Conservation (phyloP, 192 early-diverging fungal genomes). For the Diversispora epigaea region DNA sequence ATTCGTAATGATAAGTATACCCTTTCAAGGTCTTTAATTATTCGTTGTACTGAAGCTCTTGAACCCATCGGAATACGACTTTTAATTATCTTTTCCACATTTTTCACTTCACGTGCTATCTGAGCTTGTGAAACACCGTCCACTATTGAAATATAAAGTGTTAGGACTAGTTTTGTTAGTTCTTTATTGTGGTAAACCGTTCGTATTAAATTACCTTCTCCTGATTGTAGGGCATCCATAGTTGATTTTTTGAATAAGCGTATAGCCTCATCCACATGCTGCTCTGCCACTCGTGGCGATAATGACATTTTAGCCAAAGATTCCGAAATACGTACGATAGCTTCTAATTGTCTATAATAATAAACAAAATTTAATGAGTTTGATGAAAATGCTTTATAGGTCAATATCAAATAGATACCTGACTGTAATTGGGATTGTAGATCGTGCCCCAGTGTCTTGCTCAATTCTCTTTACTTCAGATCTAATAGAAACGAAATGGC, state of each 20-base stretch:
- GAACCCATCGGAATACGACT: slow-evolving; percentile 87
- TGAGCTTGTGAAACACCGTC: slow-evolving; percentile 80
- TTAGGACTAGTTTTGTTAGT: no score
- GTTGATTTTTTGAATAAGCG: slow-evolving; percentile 97
- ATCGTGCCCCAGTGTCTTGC: slow-evolving; percentile 65
- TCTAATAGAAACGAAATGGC: slow-evolving; percentile 91
- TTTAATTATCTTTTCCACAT: slow-evolving; percentile 82
- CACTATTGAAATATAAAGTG: slow-evolving; percentile 38
- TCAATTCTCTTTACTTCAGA: slow-evolving; percentile 79
- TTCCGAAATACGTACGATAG: slow-evolving; percentile 97
- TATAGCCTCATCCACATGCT: slow-evolving; percentile 96
- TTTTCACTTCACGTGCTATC: slow-evolving; percentile 71
- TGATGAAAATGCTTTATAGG: background rate
- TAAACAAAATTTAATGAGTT: background rate
- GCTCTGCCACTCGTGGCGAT: slow-evolving; percentile 75
- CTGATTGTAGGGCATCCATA: slow-evolving; percentile 93
- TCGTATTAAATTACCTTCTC: slow-evolving; percentile 56
- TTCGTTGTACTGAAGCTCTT: slow-evolving; percentile 53
- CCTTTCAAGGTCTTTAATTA: slow-evolving; percentile 51
- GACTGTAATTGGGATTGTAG: slow-evolving; percentile 96
- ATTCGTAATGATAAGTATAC: slow-evolving; percentile 50
- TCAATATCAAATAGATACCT: slow-evolving; percentile 44
- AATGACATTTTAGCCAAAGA: slow-evolving; percentile 95
- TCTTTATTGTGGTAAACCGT: no score
- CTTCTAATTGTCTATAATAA: slow-evolving; percentile 85